A percentile compares a stretch with the other conserved stretches of the same genome.
Evolutionary conservation across 495 filamentous ascomycete genomes (phyloP).

Genomic region (Trichoderma gamsii): DNA sequence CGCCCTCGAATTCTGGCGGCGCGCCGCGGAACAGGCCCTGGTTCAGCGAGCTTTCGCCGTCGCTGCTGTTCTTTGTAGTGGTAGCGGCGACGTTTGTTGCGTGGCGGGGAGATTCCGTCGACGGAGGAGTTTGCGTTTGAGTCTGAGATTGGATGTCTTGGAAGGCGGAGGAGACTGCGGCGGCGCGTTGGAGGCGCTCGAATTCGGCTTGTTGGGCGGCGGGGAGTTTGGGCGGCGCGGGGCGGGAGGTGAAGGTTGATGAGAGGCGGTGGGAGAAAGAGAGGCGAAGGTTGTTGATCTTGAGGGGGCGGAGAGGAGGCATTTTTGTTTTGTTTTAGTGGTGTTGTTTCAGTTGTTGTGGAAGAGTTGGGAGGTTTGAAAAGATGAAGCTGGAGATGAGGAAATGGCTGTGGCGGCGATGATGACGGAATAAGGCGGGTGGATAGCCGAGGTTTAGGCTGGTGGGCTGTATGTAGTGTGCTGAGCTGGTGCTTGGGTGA

Average conservation of each 20-base stretch:
- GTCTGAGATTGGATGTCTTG: background rate
- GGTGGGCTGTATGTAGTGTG: no score
- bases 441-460: conserved; percentile 14
- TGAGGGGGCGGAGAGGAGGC: conserved; percentile 7
- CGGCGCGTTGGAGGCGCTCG: conserved; percentile 68
- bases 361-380: background rate
- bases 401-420: background rate
- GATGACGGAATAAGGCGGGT: background rate
- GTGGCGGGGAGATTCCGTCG: conserved; percentile 23
- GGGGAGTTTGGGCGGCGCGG: conserved; percentile 77
- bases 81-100: background rate
- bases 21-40: conserved; percentile 51
- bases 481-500: background rate
- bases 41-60: conserved; percentile 13
- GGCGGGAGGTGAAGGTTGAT: conserved; percentile 40
- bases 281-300: background rate
- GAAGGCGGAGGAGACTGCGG: conserved; percentile 30
- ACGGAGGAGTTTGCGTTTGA: conserved; percentile 20
- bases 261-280: background rate
- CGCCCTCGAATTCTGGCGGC: conserved; percentile 88
- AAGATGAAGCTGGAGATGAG: background rate
- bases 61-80: background rate
- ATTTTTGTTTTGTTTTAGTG: background rate
- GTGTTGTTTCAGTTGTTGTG: background rate
- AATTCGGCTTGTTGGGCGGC: conserved; percentile 88